Evolutionary conservation across 495 filamentous ascomycete genomes (phyloP), one percentile per base, ranked within the genome.

Genomic region (Cladorrhinum samala): DNA sequence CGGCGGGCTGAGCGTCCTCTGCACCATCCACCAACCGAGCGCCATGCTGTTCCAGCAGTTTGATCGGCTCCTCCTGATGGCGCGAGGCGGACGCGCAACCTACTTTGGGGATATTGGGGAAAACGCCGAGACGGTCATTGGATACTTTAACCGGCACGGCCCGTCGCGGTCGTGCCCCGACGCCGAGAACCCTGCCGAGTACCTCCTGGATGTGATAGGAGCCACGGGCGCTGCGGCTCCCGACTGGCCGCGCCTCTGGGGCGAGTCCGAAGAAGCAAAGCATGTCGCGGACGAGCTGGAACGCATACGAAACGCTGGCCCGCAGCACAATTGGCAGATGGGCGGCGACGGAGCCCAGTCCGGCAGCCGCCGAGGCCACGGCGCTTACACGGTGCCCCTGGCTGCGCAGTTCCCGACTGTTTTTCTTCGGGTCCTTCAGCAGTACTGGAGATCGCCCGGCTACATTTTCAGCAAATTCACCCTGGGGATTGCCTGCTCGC

Each of bases 201-300:
- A 84, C 81, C 90, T 94, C 83, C 75, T 93, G 27, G 86, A 91
- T 61, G 80, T 86, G 23, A 88, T 88, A 63, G 86, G 84, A 46
- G 85, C 84, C 24, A 33, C 33, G 60, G 87, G 84, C 45, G 64
- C 76, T 72, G 84, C 82, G 24, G 30, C 52, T 9, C 53, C 56
- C 52, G 44, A 48, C 56, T 53, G 79, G 19, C 78, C 84, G 21
- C 78, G 82, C 48, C 87, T 93, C 55, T 95, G 89, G 90, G 6
- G 27, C 5, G 27, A 33, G 27, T 33, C 27, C 11, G 27, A 33
- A 5, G 11, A 33, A 6, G 11, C 27, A 33, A 33, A 33, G 27
- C 5, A 33, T 33, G 27, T 33, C 27, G 11, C 5, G 11, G 11
- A 33, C 11, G 11, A 6, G 6, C 11, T 33, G 27, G 11, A 5